Percentiles rank a stretch among this genome's conserved stretches.
These are phyloP conservation scores for Suillus tomentosus DNA, from an alignment of 768 basidiomycete genomes.

Conservation along the genomic window DNA sequence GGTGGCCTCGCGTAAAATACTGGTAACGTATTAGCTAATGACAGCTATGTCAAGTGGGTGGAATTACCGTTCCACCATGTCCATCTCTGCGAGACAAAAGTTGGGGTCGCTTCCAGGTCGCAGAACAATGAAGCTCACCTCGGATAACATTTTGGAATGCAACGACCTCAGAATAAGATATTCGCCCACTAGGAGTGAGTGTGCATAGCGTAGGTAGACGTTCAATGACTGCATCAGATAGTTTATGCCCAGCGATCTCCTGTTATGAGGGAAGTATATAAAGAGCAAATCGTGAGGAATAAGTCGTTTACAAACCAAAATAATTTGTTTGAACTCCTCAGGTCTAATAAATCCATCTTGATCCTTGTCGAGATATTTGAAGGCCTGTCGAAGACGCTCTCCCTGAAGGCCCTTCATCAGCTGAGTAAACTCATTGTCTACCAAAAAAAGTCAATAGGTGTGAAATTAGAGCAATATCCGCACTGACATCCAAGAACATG, in stretches of 20 bases:
- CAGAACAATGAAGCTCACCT: slow-evolving; percentile 49
- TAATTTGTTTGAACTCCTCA: slow-evolving; percentile 93
- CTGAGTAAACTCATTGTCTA: slow-evolving; percentile 97
- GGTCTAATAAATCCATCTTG: slow-evolving; percentile 93
- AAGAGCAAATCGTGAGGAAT: neutral
- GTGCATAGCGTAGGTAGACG: slow-evolving; percentile 91
- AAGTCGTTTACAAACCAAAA: slow-evolving; percentile 60
- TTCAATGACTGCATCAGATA: slow-evolving; percentile 92
- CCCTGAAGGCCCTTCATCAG: slow-evolving; percentile 99
- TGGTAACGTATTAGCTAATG: slow-evolving; percentile 28
- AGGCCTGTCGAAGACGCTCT: slow-evolving; percentile 94
- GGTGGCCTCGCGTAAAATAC: slow-evolving; percentile 88
- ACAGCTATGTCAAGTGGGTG: slow-evolving; percentile 5
- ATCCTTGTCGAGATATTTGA: slow-evolving; percentile 87
- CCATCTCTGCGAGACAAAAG: slow-evolving; percentile 66
- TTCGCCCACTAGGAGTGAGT: slow-evolving; percentile 82
- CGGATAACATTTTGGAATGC: slow-evolving; percentile 97
- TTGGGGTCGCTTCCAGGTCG: slow-evolving; percentile 9
- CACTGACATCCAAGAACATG: slow-evolving; percentile 89
- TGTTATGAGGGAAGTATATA: slow-evolving; percentile 30
- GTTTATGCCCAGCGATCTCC: slow-evolving; percentile 97
- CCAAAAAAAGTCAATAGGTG: slow-evolving; percentile 2
- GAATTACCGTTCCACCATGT: slow-evolving; percentile 83
- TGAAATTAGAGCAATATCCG: neutral
- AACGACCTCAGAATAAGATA: slow-evolving; percentile 94